These are phyloP conservation scores for Yarrowia keelungensis DNA, from an alignment of 805 yeast genomes.

Conservation along the genomic window DNA sequence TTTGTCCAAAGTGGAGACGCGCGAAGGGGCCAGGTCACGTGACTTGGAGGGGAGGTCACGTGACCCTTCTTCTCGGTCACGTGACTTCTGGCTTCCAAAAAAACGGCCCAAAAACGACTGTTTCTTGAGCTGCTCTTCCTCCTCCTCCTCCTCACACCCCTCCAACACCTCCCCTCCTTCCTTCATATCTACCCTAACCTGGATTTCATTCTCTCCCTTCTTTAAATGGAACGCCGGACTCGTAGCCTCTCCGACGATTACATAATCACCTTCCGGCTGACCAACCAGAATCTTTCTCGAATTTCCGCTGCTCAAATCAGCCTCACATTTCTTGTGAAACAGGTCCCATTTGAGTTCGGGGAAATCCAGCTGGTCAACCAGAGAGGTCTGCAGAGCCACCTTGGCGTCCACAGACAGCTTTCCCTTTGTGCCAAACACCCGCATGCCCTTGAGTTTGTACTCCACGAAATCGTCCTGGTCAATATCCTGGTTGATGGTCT, in stretches of 20 bases:
- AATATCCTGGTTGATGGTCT: conserved; percentile 20
- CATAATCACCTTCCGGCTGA: conserved; percentile 21
- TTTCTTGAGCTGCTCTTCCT: background rate
- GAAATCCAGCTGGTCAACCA: conserved; percentile 6
- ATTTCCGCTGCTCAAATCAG: conserved; percentile 14
- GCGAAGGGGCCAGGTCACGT: background rate
- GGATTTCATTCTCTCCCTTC: conserved; percentile 20
- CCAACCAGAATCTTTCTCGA: conserved; percentile 10
- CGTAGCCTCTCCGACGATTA: conserved; percentile 18
- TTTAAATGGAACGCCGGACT: conserved; percentile 1
- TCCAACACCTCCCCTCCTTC: background rate
- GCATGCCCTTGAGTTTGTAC: conserved; percentile 19
- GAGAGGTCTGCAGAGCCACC: conserved; percentile 5
- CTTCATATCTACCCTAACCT: background rate
- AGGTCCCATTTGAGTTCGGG: conserved; percentile 25
- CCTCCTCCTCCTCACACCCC: background rate
- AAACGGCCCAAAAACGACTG: background rate
- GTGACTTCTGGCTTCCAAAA: no score
- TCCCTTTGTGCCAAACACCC: conserved; percentile 11
- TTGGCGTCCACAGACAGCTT: conserved; percentile 15
- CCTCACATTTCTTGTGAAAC: conserved; percentile 3
- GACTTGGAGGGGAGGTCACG: no score
- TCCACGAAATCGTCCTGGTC: conserved; percentile 22
- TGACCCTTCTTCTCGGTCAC: no score
- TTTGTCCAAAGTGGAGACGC: conserved; percentile 13